Percentiles rank a stretch among this genome's conserved stretches.
Evolutionary conservation across 139 green algal species (phyloP).

Genomic region (Tetraselmis chui): DNA sequence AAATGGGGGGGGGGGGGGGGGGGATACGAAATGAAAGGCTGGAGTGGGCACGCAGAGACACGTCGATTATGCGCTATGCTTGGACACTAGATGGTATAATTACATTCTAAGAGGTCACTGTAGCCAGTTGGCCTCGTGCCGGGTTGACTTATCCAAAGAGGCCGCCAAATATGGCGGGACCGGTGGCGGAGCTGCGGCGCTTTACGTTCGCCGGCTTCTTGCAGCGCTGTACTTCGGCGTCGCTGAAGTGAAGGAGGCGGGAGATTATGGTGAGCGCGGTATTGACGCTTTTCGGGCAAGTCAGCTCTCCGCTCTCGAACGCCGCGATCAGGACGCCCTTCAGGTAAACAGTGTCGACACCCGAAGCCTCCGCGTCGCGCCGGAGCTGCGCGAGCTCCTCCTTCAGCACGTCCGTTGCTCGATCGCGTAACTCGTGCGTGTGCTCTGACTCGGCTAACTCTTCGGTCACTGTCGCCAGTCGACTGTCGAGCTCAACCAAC

Average conservation of each 20-base stretch:
- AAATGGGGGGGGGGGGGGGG: too few species aligned
- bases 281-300: conserved; percentile 7
- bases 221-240: conserved; percentile 25
- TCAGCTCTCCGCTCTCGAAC: conserved; percentile 39
- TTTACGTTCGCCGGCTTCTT: neutral
- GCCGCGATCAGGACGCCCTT: conserved; percentile 38
- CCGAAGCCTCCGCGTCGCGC: conserved; percentile 17
- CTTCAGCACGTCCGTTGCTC: conserved; percentile 36
- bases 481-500: neutral
- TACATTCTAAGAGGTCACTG: too few species aligned
- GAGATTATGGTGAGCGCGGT: conserved; percentile 37
- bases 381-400: conserved; percentile 40
- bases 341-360: conserved; percentile 35
- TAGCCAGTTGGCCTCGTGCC: too few species aligned
- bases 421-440: conserved; percentile 40
- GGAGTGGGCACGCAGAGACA: too few species aligned
- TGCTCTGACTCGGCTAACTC: conserved; percentile 28
- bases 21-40: too few species aligned
- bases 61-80: too few species aligned
- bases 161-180: too few species aligned
- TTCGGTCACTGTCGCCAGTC: conserved; percentile 8
- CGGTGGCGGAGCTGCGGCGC: neutral
- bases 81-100: too few species aligned
- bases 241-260: conserved; percentile 38
- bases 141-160: too few species aligned